Evolutionary conservation across 176 grass and related monocot species (phyloP), one percentile per base, ranked within the genome.

Genomic region (Calamus simplicifolius): DNA sequence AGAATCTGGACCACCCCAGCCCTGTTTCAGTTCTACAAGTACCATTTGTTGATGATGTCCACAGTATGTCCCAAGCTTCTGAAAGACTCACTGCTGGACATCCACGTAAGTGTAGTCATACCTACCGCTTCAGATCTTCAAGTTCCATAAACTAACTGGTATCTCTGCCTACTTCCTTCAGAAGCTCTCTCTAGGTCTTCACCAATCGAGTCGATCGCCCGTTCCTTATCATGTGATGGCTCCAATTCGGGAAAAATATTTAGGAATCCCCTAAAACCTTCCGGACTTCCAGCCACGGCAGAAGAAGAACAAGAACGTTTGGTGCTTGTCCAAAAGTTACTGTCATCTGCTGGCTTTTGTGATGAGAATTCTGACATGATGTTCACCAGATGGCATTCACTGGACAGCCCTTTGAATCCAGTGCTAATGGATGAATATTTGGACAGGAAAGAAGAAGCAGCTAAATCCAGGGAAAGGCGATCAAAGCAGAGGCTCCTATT

Each of bases 111-210:
- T 70, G 12, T 62, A 15, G 35, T 56, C 65, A n/a, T 48, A 58
- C 60, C 48, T 27, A 7, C 10, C 63, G 66, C 67, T 63, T 59
- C 63, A 49, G 29, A 61, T 58, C 16, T 69, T 28, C 58, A 7
- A 52, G 26, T 51, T 68, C 18, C 64, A 61, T 65, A 48, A 3
- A 73, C 7, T 83, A 25, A 5, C 68, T 58, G 51, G 15, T 58
- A 16, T 66, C 53, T 21, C 35, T 81, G 18, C 74, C n/a, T 29
- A 4, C 43, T 3, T 43, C 35, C 7, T 10, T 65, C 87, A 96
- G 92, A 96, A 78, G 66, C 80, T 50, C 28, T 96, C 27, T 96
- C 83, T 0, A 85, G 92, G 56, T 96, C 84, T 75, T 64, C 83
- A 0, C 80, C 75, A 49, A 96, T 96, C 0, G 81, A 81, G 51